Base-by-base conservation (phyloP, 106 monocot species). In the Platanthera zijinensis region DNA sequence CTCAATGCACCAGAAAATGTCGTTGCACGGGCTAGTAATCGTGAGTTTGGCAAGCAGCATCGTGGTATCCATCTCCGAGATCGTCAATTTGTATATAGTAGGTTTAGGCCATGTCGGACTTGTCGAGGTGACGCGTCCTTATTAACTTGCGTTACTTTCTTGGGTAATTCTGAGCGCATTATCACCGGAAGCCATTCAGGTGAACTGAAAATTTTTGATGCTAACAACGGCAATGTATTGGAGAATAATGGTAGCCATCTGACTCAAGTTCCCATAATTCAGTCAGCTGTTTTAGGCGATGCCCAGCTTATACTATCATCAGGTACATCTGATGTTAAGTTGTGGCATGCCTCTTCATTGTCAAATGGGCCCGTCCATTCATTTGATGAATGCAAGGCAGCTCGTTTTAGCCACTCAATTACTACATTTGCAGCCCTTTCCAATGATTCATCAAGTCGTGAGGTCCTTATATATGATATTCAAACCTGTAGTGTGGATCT, bases 311-410 rank as follows among this genome's bases (percentile, higher is more conserved):
- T 99, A 52, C 99, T 99, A 59, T 85, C 99, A 19, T 99, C 99
- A 10, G 82, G 82, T 10, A 39, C 78, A 9, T 78, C 77, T 75
- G 94, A 99, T 83, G 92, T 90, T 25, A 92, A 80, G 71, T 68
- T 99, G 46, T 99, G 97, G 97, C 88, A 99, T 84, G 85, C 97
- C 19, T 84, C 85, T 19, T 80, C 85, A 2, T 57, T 99, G 19
- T 82, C 89, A 11, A 81, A 77, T 75, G 92, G 95, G 10, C 92
- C 92, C 2, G 74, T 88, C 52, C 94, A 99, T 84, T 80, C 94
- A 57, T 99, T 99, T 89, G 97, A 99, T 48, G 85, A 84, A 52
- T 99, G 97, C 77, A 99, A 99, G 57, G 80, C 91, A 63, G 94
- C 97, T 50, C 84, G 80, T 21, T 99, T 94, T 79, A 92, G 90